Percentiles rank a stretch among this genome's conserved stretches.
Conservation (phyloP, 495 filamentous ascomycete species). For the Cenococcum geophilum region DNA sequence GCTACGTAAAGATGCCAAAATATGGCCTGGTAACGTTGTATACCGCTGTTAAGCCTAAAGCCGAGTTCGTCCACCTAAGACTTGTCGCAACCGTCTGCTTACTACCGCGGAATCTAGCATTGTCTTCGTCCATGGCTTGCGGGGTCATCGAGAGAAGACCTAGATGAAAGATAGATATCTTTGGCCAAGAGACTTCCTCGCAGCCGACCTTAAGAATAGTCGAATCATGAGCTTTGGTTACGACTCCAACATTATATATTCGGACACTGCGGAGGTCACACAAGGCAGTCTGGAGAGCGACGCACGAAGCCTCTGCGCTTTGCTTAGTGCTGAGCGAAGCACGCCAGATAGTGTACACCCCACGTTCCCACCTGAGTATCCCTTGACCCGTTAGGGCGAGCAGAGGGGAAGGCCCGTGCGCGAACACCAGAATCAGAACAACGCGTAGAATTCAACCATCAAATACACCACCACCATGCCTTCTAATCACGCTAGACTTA, state of each 20-base stretch:
- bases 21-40: too few relatives aligned
- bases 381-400: too few relatives aligned
- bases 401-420: too few relatives aligned
- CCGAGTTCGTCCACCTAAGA: constrained; percentile 7
- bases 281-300: too few relatives aligned
- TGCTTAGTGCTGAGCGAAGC: too few relatives aligned
- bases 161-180: constrained; percentile 10
- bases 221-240: constrained; percentile 13
- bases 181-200: constrained; percentile 13
- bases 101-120: constrained; percentile 10
- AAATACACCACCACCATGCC: too few relatives aligned
- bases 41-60: background rate
- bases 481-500: too few relatives aligned
- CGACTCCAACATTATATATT: background rate
- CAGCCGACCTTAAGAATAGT: constrained; percentile 1
- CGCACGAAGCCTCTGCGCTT: too few relatives aligned
- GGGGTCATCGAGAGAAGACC: constrained; percentile 7
- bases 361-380: background rate
- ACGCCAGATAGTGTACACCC: background rate
- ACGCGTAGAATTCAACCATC: too few relatives aligned
- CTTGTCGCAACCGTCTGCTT: background rate
- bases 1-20: too few relatives aligned
- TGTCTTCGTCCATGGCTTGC: constrained; percentile 16
- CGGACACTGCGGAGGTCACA: too few relatives aligned
- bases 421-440: too few relatives aligned